These are phyloP conservation scores for Gracilaria domingensis DNA, from an alignment of 23 red algal species.

Conservation along the genomic window DNA sequence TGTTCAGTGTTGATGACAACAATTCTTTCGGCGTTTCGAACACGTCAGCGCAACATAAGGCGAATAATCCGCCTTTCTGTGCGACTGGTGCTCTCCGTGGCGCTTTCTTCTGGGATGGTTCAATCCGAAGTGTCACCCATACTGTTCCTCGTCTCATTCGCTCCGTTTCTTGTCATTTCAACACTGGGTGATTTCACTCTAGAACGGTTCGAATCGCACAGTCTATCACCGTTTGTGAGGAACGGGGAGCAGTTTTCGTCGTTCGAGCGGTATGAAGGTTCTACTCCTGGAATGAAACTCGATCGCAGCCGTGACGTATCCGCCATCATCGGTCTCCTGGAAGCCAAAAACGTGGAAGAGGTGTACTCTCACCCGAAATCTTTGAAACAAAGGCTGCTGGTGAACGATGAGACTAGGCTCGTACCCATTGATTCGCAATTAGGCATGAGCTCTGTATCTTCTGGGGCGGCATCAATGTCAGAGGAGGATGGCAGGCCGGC, in stretches of 20 bases:
- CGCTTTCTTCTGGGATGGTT: neutral
- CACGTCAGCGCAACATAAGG: neutral
- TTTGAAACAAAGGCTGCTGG: slow-evolving; percentile 22
- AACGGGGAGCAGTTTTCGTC: slow-evolving; percentile 19
- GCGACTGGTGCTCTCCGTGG: neutral
- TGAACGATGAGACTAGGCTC: slow-evolving; percentile 16
- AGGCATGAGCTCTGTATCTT: neutral
- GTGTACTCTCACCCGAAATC: neutral
- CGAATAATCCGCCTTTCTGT: slow-evolving; percentile 27
- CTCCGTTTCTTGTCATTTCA: neutral
- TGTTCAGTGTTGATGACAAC: neutral
- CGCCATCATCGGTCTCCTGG: neutral
- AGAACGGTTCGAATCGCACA: slow-evolving; percentile 9
- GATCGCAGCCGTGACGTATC: neutral
- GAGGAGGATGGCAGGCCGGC: neutral
- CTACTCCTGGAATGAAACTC: neutral
- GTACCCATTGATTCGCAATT: neutral
- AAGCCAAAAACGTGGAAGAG: neutral
- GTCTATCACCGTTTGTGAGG: slow-evolving; percentile 2
- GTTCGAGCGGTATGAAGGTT: neutral
- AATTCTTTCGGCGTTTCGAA: slow-evolving; percentile 21
- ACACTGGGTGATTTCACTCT: neutral
- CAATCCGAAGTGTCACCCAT: neutral
- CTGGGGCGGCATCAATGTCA: neutral
- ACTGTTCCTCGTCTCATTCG: neutral